These are phyloP conservation scores for Wickerhamiella kurtzmanii DNA, from an alignment of 805 yeast genomes.

Conservation along the genomic window DNA sequence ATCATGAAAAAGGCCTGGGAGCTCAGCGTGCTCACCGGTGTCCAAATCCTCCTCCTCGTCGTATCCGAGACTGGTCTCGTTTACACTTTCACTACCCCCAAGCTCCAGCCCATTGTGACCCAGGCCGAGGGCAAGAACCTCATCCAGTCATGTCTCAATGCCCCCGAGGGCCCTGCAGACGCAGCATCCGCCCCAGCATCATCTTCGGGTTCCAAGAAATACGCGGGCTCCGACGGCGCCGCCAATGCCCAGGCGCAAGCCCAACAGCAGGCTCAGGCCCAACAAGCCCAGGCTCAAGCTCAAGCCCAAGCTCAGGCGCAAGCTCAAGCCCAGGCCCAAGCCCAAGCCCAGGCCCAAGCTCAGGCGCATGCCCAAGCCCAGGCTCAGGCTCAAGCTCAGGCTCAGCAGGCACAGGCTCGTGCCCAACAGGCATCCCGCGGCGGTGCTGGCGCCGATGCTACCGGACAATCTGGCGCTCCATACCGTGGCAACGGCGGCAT, in stretches of 20 bases:
- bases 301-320: no score
- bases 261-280: slow-evolving; percentile 11
- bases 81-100: slow-evolving; percentile 97
- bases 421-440: not conserved
- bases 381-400: slow-evolving; percentile 10
- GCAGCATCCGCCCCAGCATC: slow-evolving; percentile 3
- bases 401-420: slow-evolving; percentile 4
- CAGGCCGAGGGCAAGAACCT: slow-evolving; percentile 94
- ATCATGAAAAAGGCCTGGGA: slow-evolving; percentile 99
- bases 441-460: slow-evolving; percentile 1
- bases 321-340: slow-evolving; percentile 8
- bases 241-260: slow-evolving; percentile 7
- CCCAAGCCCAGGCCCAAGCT: slow-evolving; percentile 8
- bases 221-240: slow-evolving; percentile 3
- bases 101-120: slow-evolving; percentile 93
- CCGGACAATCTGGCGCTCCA: not conserved
- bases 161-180: slow-evolving; percentile 62
- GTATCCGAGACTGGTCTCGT: slow-evolving; percentile 98
- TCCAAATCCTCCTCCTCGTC: slow-evolving; percentile 86
- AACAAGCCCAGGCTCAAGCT: slow-evolving; percentile 3
- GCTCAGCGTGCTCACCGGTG: slow-evolving; percentile 88
- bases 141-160: slow-evolving; percentile 92
- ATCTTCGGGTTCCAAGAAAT: not conserved
- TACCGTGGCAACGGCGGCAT: not conserved
- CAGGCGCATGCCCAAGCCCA: slow-evolving; percentile 8